phyloP scores from a whole-genome alignment of 2,329 filamentous ascomycete genomes.

The Thielaviopsis populi region DNA sequence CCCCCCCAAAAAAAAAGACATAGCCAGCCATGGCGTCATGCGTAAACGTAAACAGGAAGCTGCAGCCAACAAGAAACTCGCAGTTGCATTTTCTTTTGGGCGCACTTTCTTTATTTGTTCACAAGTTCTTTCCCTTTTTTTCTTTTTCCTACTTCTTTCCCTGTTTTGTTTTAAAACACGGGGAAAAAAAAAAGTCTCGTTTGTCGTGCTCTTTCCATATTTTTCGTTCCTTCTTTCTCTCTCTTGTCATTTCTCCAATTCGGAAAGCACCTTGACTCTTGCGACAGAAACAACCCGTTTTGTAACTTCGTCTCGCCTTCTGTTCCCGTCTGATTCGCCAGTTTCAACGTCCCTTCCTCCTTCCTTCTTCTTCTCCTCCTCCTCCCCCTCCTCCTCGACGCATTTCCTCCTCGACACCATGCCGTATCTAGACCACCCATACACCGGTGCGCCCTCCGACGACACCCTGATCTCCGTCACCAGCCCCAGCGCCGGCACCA shows the following conservation, averaged over 20 bases:
- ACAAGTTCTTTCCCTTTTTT: not conserved
- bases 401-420: not conserved
- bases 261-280: not conserved
- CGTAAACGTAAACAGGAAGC: not conserved
- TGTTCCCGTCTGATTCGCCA: not conserved
- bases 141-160: not conserved
- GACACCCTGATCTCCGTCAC: not conserved
- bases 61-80: not conserved
- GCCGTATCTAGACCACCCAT: constrained; percentile 3
- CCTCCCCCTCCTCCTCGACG: not conserved
- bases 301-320: not conserved
- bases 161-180: not conserved
- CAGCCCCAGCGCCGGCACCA: not conserved
- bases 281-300: not conserved
- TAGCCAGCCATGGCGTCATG: constrained; percentile 1
- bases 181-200: not conserved
- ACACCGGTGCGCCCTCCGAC: constrained; percentile 4
- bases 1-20: not conserved
- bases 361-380: not conserved
- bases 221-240: not conserved
- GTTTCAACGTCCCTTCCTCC: not conserved
- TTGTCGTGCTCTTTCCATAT: not conserved
- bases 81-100: not conserved
- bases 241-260: not conserved
- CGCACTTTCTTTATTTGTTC: too few relatives aligned